Base-by-base conservation (phyloP, 139 green algal species). In the Chlorella sp. region DNA sequence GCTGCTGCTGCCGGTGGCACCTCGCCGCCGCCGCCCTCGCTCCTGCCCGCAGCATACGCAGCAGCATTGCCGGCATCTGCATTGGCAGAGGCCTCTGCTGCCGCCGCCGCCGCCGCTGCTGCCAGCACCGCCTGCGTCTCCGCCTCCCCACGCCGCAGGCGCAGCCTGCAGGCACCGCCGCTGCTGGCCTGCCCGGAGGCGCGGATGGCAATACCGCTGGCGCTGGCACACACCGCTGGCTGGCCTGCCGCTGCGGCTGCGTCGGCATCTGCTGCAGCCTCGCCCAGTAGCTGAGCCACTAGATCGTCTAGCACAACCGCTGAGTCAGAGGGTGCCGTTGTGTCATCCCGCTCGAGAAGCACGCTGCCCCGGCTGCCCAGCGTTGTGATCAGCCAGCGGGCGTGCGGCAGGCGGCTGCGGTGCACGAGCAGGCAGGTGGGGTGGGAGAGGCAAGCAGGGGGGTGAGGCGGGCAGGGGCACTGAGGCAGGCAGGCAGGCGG, bases 301-400 rank as follows among this genome's bases (percentile, higher is more conserved):
- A 94, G 61, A 24, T 91, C 83, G 21, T 91, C 78, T n/a, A 93
- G 57, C 4, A 86, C 40, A 3, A 57, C 87, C 24, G 80, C 89
- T 0, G 39, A 39, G 40, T n/a, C 86, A 34, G 68, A n/a, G n/a
- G n/a, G 36, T 19, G 57, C 64, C 69, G 68, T 48, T 68, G 68
- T 4, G 30, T 22, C n/a, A 40, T 21, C 39, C 24, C 66, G 73
- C 88, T 95, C 88, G 82, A 99, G 85, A 85, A 98, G 90, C 30
- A 99, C 90, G 68, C 86, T 92, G 30, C 97, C 97, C 0, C 88
- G 81, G 4, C 77, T 92, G 30, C 97, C 97, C 26, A 96, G 91
- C 1, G 95, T 97, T 68, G 94, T 96, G 73, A 96, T 48, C 30
- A 97, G 78, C 86, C 93, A 97, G 22, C 86, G 82, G 3, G 93